Conservation (phyloP, 2,329 filamentous ascomycete genomes). For the Aotearoamyces nothofagi region DNA sequence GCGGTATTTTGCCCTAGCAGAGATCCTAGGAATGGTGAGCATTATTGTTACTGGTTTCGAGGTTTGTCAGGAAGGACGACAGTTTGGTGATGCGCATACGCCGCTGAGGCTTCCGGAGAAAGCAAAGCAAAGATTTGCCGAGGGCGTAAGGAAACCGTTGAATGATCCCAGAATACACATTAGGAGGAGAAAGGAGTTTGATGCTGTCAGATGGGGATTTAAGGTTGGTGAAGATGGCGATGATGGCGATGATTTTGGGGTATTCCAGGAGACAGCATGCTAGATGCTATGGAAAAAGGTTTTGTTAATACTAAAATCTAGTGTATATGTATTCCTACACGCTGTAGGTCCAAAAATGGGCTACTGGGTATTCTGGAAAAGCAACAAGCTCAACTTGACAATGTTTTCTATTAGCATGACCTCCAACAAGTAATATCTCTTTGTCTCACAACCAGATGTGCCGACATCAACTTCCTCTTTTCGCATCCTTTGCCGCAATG, state of each 20-base stretch:
- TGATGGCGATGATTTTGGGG: no score
- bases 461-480: no score
- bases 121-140: constrained; percentile 5
- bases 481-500: no score
- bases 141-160: constrained; percentile 13
- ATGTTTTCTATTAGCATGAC: no score
- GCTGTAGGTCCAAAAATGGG: no score
- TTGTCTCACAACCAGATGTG: no score
- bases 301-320: background rate
- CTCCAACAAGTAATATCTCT: no score
- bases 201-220: constrained; percentile 12
- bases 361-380: no score
- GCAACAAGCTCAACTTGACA: no score
- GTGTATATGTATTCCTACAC: no score
- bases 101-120: constrained; percentile 5
- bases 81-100: constrained; percentile 5
- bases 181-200: constrained; percentile 11
- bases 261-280: no score
- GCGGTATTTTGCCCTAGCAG: constrained; percentile 23
- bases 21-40: constrained; percentile 22
- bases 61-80: constrained; percentile 2
- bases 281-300: background rate
- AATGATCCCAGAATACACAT: constrained; percentile 6
- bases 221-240: background rate
- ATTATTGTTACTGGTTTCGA: constrained; percentile 20